phyloP scores from a whole-genome alignment of 2,329 filamentous ascomycete genomes.

The Phaeoacremonium minimum region DNA sequence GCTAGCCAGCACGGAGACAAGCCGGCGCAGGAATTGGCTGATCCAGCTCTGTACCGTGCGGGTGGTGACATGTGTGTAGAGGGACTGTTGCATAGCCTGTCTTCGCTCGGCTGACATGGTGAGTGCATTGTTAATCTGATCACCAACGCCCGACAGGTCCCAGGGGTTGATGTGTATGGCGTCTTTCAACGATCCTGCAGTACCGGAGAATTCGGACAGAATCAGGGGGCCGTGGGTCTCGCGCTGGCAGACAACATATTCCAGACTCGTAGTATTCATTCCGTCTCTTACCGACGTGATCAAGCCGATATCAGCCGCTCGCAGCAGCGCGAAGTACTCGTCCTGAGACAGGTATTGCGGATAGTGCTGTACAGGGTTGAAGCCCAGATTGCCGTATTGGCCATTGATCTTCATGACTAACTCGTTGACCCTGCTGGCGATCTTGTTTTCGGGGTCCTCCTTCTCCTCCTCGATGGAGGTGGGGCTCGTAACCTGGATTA shows the following conservation, averaged over 20 bases:
- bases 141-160: conserved; percentile 81
- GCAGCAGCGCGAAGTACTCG: conserved; percentile 92
- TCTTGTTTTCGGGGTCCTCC: conserved; percentile 73
- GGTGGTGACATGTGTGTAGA: conserved; percentile 80
- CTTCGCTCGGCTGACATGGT: conserved; percentile 68
- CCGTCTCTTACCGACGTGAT: conserved; percentile 95
- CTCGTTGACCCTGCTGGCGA: conserved; percentile 84
- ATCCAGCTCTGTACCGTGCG: conserved; percentile 89
- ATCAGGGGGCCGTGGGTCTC: conserved; percentile 84
- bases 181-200: conserved; percentile 76
- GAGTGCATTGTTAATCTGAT: conserved; percentile 76
- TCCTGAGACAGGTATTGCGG: conserved; percentile 86
- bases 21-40: conserved; percentile 69
- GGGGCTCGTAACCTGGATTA: conserved; percentile 92
- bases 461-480: conserved; percentile 75
- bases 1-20: conserved; percentile 75
- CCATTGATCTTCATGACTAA: conserved; percentile 91
- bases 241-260: conserved; percentile 90
- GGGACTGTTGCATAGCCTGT: conserved; percentile 62
- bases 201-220: conserved; percentile 94
- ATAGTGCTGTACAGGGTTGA: conserved; percentile 89
- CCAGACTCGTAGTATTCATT: conserved; percentile 95
- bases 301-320: conserved; percentile 83
- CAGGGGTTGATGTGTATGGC: conserved; percentile 97
- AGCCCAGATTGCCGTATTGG: conserved; percentile 79